phyloP scores from a whole-genome alignment of 345 rosid species.

The Populus euphratica region DNA sequence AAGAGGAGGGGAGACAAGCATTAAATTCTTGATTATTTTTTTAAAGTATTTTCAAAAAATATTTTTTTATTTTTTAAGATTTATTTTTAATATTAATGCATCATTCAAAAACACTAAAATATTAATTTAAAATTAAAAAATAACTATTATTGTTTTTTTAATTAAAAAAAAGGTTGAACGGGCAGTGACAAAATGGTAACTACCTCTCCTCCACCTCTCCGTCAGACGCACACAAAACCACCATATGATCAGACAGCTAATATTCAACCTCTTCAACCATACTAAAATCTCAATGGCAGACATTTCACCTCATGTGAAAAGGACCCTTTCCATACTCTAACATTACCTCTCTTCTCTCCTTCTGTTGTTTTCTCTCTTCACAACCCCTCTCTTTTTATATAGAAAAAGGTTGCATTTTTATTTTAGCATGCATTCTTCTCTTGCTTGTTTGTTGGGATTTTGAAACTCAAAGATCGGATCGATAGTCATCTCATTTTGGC shows the following conservation, averaged over 20 bases:
- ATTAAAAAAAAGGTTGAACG: too few species aligned
- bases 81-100: too few species aligned
- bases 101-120: too few species aligned
- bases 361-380: background rate
- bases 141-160: too few species aligned
- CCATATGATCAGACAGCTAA: too few species aligned
- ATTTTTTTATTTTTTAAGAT: too few species aligned
- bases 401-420: background rate
- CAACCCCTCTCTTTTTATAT: background rate
- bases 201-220: background rate
- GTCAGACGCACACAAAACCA: too few species aligned
- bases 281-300: background rate
- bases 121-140: too few species aligned
- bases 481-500: background rate
- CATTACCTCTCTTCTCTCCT: background rate
- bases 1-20: too few species aligned
- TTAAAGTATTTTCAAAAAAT: too few species aligned
- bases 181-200: too few species aligned
- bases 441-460: conserved; percentile 14
- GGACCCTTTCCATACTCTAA: background rate
- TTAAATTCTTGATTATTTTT: too few species aligned
- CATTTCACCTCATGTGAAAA: background rate
- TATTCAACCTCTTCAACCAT: background rate
- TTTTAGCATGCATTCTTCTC: background rate
- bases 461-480: conserved; percentile 16